Conservation (phyloP, 306 rosid genomes). For the Ammopiptanthus mongolicus region DNA sequence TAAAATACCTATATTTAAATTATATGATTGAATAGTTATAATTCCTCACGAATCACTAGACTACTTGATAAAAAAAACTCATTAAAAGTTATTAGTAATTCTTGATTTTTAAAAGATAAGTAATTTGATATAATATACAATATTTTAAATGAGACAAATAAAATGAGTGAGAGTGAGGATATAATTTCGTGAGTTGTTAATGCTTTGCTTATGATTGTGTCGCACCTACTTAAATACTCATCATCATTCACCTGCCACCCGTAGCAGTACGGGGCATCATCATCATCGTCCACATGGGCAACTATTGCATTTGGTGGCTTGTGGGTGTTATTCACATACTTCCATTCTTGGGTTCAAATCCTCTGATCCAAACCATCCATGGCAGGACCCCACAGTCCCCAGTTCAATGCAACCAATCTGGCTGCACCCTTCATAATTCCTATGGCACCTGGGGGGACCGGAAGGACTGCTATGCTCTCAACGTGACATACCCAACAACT, state of each 20-base stretch:
- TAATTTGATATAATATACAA: too few relatives aligned
- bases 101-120: too few relatives aligned
- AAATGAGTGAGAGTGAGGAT: too few relatives aligned
- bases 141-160: too few relatives aligned
- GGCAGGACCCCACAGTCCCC: conserved; percentile 48
- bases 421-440: conserved; percentile 64
- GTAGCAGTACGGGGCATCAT: neutral
- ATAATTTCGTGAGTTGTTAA: neutral
- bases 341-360: neutral
- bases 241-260: neutral
- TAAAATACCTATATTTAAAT: too few relatives aligned
- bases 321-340: conserved; percentile 7
- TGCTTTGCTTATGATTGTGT: too few relatives aligned
- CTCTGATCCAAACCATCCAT: neutral
- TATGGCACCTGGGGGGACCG: conserved; percentile 74
- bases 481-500: conserved; percentile 47
- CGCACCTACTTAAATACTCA: neutral
- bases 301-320: neutral
- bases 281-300: conserved; percentile 12
- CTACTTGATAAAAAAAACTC: too few relatives aligned
- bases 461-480: conserved; percentile 33
- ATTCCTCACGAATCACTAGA: too few relatives aligned
- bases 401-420: conserved; percentile 34
- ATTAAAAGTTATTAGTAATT: too few relatives aligned
- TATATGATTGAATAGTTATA: too few relatives aligned